Evolutionary conservation across 495 filamentous ascomycete genomes (phyloP), one percentile per base, ranked within the genome.

Genomic region (Penicilliopsis zonata): DNA sequence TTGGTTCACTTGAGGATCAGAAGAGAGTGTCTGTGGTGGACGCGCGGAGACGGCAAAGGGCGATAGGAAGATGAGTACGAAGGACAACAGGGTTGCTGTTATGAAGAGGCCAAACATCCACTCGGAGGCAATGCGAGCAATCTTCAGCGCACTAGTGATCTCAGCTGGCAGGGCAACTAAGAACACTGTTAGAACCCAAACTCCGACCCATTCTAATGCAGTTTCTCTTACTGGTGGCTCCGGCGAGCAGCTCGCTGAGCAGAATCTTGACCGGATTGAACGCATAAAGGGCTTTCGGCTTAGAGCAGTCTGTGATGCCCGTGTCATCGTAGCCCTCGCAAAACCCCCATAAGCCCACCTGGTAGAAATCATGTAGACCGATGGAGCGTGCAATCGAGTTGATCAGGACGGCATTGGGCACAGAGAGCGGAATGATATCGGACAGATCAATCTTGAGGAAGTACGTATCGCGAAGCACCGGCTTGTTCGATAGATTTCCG

Each of bases 31-130:
- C 21, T 62, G 65, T 6, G 48, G 64, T 25, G 63, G 72, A 25
- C 72, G 69, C 15, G 55, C 65, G 41, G 55, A 76, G 37, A 75
- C 55, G 17, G 61, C 70, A 5, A 69, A 41, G 0, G 67, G 62
- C n/a, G 70, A 64, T 25, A 82, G 42, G 50, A 82, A 69, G 44
- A 86, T 72, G 40, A 80, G 59, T 32, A 88, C 43, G 31, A 80
- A 76, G 42, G 68, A 72, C 32, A 92, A 59, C 31, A 80, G 62
- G 24, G 73, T 56, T 6, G 74, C 74, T 1, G 75, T 65, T 5
- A 95, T 47, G 62, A 90, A 94, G 52, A 88, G 76, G 33, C 70
- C 86, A 50, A 92, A 94, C 86, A 95, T 94, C 66, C 80, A 75
- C 42, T 87, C 73, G 3, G 76, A 86, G n/a, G 79, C 81, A n/a